Base-by-base conservation (phyloP, 2,329 filamentous ascomycete genomes). In the Ceratocystis destructans region DNA sequence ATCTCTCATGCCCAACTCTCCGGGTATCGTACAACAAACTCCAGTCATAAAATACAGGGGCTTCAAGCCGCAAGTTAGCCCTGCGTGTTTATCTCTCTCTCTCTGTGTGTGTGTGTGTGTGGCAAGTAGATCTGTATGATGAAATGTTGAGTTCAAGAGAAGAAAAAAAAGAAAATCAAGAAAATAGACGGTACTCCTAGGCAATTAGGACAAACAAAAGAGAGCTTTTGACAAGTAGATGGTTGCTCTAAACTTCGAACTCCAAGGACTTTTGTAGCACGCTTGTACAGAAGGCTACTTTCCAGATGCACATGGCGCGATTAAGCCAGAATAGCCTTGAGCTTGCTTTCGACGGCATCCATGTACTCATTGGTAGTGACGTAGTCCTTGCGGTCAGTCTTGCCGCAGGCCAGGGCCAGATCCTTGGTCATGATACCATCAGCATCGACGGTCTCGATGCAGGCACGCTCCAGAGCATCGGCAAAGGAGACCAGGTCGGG, bases 371-470 rank as follows among this genome's bases (percentile, higher is more conserved):
- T 84, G 67, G 93, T 97, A 64, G 91, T 96, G 71, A 96, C 94
- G 79, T 92, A 97, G 74, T 90, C 87, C 72, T 84, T 84, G 71
- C 89, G 84, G 69, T 84, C 87, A 72, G 87, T 91, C 82, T 92
- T 92, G 73, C 94, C 94, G 76, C 89, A 94, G 62, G 92, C 89
- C 68, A 97, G 84, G n/a, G 94, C 94, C 72, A 99, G 79, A 78
- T 99, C 94, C 86, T 99, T 99, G 77, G 94, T 99, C 94, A 97
- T 99, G 80, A 97, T 88, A 69, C 89, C 89, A 74, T 97, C 93
- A 68, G 89, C 77, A 75, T 97, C 89, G 71, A 99, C 94, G 31
- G 93, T 93, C 76, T 97, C 91, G 68, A 96, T 82, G 76, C 94
- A 96, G 46, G 94, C 94, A 77, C 89, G 83, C 83, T 99, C 94